Evolutionary conservation across 805 yeast genomes (phyloP), one percentile per base, ranked within the genome.

Genomic region (Barnettozyma sp.): DNA sequence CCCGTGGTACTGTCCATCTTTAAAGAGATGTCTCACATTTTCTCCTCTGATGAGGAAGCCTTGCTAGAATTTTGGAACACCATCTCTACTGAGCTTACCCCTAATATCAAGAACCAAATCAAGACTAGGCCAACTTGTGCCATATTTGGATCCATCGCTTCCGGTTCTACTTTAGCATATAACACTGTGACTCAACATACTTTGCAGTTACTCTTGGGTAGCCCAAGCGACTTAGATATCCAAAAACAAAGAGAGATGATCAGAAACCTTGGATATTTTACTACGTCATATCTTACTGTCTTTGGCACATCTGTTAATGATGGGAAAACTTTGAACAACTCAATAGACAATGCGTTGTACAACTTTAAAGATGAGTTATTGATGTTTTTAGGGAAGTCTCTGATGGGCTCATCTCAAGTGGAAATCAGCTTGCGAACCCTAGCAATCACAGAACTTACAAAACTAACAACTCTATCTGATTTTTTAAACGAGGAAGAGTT

Each of bases 351-450:
- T 41, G 57, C 65, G 7, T 54, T 83, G 34, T 45, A 56, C 12
- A 45, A 54, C 7, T 71, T 61, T 54, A 78, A 82, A 42, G 95
- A 87, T 48, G 76, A 76, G 26, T 62, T 88, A 12, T 58, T 87
- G 21, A 73, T 78, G 36, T 62, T 80, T 28, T 55, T 85, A 45
- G 76, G 87, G n/a, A 78, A 74, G 49, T 68, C 84, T 5, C 63
- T 88, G 33, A 72, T 80, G 52, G 70, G 81, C 0, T 69, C 83
- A 0, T 76, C 94, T 0, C 69, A 67, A 22, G 60, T 73, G 21
- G 95, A 84, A 48, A 78, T 77, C 9, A 73, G 87, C 2, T 64
- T 86, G 38, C 69, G 86, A 48, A 68, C 81, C 19, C 60, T 80
- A 26, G 73, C 92, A 1, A 62, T 82, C 20, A 73, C 73, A 36